Evolutionary conservation across 2,329 filamentous ascomycete species (phyloP), one percentile per base, ranked within the genome.

Genomic region (Hortaea werneckii): DNA sequence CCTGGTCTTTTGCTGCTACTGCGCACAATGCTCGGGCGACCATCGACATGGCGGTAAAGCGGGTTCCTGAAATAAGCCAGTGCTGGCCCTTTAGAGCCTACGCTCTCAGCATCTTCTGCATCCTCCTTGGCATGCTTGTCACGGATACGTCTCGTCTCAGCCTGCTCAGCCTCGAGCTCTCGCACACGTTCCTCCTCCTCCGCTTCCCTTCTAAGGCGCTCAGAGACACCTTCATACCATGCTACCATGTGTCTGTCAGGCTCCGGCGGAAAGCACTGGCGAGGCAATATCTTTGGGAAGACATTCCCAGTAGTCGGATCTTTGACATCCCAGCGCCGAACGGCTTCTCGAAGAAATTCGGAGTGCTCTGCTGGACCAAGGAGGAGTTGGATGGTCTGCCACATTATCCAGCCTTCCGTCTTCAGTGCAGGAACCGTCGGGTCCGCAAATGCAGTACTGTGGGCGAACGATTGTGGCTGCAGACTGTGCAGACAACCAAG

Each of bases 361-460:
- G 88, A 84, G 67, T 96, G 89, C 57, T 94, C 86, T 55, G 92
- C 83, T 0, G 92, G 92, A 1, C 82, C 85, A 1, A 96, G 76
- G 32, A 96, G 71, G 20, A 95, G 76, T 67, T 96, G 87, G 45
- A 96, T 85, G 0, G 86, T 87, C 69, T 95, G 84, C 90, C 90
- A 98, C 63, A 87, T 82, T 38, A 90, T 85, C 64, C 94, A 98
- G 37, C 92, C 92, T 58, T 80, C 78, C 0, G 77, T 73, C 32
- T 90, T 94, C 46, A 98, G 70, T 10, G 88, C 86, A 0, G 92
- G 92, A 37, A 95, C 77, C 0, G 77, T 80, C 0, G 90, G 92
- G 0, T 81, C 72, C 3, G 76, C 77, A 62, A 85, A 95, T 35
- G 79, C 77, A 41, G 66, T 65, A 1, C 79, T 78, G 12, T 59